Base-by-base conservation (phyloP, 371 early-diverging fungal species). In the Fennellomyces sp. region DNA sequence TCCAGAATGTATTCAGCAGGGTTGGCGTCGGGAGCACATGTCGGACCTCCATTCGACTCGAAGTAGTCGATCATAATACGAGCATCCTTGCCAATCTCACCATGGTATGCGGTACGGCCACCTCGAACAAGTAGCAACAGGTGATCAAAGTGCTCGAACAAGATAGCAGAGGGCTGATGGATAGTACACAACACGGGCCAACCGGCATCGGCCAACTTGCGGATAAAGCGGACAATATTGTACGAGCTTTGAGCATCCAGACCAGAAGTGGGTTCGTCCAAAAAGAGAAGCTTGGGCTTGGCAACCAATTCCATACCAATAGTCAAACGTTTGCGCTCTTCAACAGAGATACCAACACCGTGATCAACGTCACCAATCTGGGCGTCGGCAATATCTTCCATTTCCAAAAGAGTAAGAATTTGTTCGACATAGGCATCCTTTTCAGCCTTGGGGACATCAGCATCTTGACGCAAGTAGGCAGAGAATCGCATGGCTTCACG, bases 241-340 rank as follows among this genome's bases (percentile, higher is more conserved):
- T 82, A 81, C 21, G 88, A 85, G 29, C 88, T 88, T 63, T 81
- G 80, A 11, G 83, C 76, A 60, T 83, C 89, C 17, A 83, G 74
- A 56, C 92, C 81, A 31, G 86, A 85, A 6, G 92, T 92, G 5
- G 92, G 91, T 68, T 94, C 94, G 68, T 94, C 94, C 56, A 94
- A 73, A 73, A 92, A 91, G 52, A 92, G 72, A 19, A 92, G 73
- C 36, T 78, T 70, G n/a, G 91, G 91, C 65, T 82, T 83, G 31
- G 87, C 84, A 11, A 92, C 85, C 8, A 92, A 76, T 67, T 91
- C 91, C 58, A 72, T 65, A 12, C 78, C 90, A 28, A 90, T 88
- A 26, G 81, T 79, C 28, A 86, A 79, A 26, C 88, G 82, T 60
- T 84, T 83, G 60, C 82, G 77, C 69, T 87, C 87, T 50, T 86